A percentile compares a stretch with the other conserved stretches of the same genome.
Evolutionary conservation across 495 filamentous ascomycete species (phyloP).

Genomic region (Trichoderma orchidacearum): DNA sequence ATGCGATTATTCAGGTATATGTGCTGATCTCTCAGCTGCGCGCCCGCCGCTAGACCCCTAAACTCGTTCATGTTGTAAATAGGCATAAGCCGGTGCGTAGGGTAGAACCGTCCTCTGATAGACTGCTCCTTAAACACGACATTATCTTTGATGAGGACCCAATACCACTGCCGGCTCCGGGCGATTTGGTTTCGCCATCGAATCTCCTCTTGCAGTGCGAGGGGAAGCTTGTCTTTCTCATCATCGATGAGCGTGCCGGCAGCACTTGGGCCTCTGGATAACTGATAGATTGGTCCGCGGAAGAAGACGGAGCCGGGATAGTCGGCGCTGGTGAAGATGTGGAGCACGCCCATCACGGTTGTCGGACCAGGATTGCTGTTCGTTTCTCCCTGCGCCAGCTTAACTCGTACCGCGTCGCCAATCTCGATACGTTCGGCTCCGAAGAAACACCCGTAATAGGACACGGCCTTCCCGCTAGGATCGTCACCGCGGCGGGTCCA

Average conservation of each 20-base stretch:
- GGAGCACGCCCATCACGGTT: background rate
- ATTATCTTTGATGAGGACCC: background rate
- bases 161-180: background rate
- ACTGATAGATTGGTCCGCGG: slow-evolving; percentile 1
- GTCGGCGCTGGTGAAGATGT: background rate
- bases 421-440: slow-evolving; percentile 5
- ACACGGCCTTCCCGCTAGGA: background rate
- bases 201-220: slow-evolving; percentile 2
- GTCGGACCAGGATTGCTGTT: background rate
- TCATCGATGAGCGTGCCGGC: background rate
- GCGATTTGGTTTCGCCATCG: background rate
- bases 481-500: background rate
- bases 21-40: background rate
- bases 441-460: slow-evolving; percentile 3
- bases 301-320: slow-evolving; percentile 2
- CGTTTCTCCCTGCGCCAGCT: background rate
- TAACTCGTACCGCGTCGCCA: slow-evolving; percentile 3
- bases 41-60: background rate
- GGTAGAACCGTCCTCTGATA: slow-evolving; percentile 3
- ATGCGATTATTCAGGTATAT: slow-evolving; percentile 4
- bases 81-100: slow-evolving; percentile 4
- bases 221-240: background rate
- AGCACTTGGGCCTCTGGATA: background rate
- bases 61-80: background rate
- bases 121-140: background rate